These are phyloP conservation scores for Barnettozyma siamensis DNA, from an alignment of 805 yeast species.

Conservation along the genomic window DNA sequence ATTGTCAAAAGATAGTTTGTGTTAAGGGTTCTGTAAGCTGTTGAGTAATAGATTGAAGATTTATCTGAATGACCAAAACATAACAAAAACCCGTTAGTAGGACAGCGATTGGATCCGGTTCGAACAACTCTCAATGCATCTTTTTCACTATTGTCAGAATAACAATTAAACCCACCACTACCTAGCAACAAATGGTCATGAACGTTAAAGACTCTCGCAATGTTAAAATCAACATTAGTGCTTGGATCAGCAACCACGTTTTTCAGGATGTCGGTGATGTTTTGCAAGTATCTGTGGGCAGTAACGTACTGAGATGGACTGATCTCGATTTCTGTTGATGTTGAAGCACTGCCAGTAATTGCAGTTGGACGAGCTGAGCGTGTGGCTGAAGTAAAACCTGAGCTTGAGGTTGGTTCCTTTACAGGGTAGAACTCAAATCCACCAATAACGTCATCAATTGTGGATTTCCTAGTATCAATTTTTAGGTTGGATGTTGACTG, in stretches of 20 bases:
- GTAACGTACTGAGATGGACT: not conserved
- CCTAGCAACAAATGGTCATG: constrained; percentile 7
- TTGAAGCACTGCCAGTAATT: not conserved
- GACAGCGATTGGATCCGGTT: not conserved
- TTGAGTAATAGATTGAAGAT: not conserved
- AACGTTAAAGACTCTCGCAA: constrained; percentile 8
- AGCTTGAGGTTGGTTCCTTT: not conserved
- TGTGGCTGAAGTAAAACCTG: not conserved
- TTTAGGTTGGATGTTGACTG: constrained; percentile 7
- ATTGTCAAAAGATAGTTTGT: constrained; percentile 2
- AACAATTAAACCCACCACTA: constrained; percentile 4
- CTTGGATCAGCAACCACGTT: not conserved
- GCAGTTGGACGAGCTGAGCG: not conserved
- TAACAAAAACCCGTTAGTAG: constrained; percentile 5
- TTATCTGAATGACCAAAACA: constrained; percentile 3
- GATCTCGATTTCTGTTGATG: not conserved
- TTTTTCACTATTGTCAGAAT: constrained; percentile 1
- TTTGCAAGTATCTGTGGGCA: not conserved
- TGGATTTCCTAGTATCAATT: constrained; percentile 5
- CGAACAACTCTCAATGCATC: not conserved
- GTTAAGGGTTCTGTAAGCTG: constrained; percentile 4
- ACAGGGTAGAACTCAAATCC: constrained; percentile 1
- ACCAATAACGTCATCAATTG: constrained; percentile 2
- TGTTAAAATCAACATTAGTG: not conserved
- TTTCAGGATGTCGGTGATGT: not conserved